Conservation (phyloP, 805 yeast species). For the Saturnispora kantuleensis region DNA sequence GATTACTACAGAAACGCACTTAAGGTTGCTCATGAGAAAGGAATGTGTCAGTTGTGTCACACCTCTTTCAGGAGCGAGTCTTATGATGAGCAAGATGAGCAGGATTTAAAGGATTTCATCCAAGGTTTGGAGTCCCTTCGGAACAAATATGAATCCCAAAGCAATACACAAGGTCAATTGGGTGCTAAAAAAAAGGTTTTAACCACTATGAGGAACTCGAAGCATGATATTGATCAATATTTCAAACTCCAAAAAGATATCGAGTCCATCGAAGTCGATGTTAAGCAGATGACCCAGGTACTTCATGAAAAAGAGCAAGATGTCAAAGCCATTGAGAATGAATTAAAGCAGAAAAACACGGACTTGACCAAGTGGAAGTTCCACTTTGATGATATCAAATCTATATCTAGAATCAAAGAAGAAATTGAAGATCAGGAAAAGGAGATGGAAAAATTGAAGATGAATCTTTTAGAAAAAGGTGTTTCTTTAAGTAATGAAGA, state of each 20-base stretch:
- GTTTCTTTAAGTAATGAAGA: constrained; percentile 32
- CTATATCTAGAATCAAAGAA: constrained; percentile 1
- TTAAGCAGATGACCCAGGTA: not conserved
- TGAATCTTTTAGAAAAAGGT: constrained; percentile 13
- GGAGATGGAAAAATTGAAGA: constrained; percentile 7
- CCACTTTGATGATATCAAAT: constrained; percentile 8
- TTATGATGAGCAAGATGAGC: constrained; percentile 16
- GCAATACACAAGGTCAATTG: constrained; percentile 16
- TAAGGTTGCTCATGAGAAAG: constrained; percentile 43
- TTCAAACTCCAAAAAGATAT: constrained; percentile 22
- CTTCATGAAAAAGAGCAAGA: not conserved
- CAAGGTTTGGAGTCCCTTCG: constrained; percentile 19
- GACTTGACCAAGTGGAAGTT: constrained; percentile 8
- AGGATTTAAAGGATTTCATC: constrained; percentile 16
- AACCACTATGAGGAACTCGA: constrained; percentile 20
- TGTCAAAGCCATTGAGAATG: constrained; percentile 16
- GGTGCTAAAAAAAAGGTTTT: constrained; percentile 23
- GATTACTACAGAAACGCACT: constrained; percentile 65
- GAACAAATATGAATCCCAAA: constrained; percentile 14
- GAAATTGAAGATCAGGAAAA: constrained; percentile 9
- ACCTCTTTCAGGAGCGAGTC: constrained; percentile 40
- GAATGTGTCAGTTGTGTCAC: constrained; percentile 64
- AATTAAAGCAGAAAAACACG: constrained; percentile 14
- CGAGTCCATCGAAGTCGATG: constrained; percentile 10
- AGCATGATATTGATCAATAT: constrained; percentile 21